These are phyloP conservation scores for Conidiobolus incongruus DNA, from an alignment of 371 early-diverging fungal genomes.

Conservation along the genomic window DNA sequence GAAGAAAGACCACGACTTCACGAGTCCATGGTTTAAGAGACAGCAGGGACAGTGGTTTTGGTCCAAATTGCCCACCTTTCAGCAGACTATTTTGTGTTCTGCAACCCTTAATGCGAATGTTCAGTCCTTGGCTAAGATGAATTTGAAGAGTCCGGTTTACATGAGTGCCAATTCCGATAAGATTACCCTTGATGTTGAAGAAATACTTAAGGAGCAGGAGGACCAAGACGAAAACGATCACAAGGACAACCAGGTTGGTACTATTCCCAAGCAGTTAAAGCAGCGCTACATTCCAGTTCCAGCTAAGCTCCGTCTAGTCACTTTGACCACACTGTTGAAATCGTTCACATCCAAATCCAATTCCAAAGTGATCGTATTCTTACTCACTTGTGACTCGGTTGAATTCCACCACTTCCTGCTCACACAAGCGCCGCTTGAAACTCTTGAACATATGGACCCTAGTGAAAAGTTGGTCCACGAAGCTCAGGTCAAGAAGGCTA, in stretches of 20 bases:
- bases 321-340: constrained; percentile 46
- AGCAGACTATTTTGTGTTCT: constrained; percentile 80
- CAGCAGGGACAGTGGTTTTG: constrained; percentile 2
- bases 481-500: constrained; percentile 13
- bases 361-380: constrained; percentile 63
- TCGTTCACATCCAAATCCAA: constrained; percentile 13
- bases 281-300: constrained; percentile 65
- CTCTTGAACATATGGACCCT: too few relatives aligned
- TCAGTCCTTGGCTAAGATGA: constrained; percentile 52
- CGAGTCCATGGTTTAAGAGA: constrained; percentile 1
- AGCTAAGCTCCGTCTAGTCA: constrained; percentile 77
- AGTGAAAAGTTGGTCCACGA: too few relatives aligned
- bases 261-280: constrained; percentile 63
- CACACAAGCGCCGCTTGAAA: constrained; percentile 14
- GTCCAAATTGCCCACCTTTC: constrained; percentile 27
- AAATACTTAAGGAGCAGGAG: constrained; percentile 6
- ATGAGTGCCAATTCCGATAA: constrained; percentile 9
- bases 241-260: constrained; percentile 12
- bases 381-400: constrained; percentile 76
- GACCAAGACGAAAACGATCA: constrained; percentile 11
- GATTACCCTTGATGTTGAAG: constrained; percentile 1
- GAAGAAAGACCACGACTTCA: constrained; percentile 13
- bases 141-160: constrained; percentile 43
- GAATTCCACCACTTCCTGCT: constrained; percentile 74
- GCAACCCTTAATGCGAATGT: constrained; percentile 76